A percentile compares a stretch with the other conserved stretches of the same genome.
phyloP scores from a whole-genome alignment of 176 grass and related monocot species.

The Hsuehochloa calcarea region DNA sequence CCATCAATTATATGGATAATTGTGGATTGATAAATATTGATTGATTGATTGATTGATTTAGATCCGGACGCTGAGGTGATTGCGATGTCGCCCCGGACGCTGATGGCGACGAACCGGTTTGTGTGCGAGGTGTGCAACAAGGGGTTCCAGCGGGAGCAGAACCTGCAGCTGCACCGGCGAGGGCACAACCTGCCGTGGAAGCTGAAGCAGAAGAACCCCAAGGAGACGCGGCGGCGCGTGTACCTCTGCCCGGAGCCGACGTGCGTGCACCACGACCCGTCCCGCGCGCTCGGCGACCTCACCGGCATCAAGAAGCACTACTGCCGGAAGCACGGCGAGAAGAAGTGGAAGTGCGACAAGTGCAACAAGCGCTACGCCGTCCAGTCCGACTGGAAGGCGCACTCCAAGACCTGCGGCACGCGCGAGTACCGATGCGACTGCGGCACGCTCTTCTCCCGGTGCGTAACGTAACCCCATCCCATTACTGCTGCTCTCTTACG shows the following conservation, averaged over 20 bases:
- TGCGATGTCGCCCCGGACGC: slow-evolving; percentile 75
- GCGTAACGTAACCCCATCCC: neutral
- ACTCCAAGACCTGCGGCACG: slow-evolving; percentile 86
- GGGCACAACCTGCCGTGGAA: slow-evolving; percentile 99
- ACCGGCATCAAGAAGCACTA: slow-evolving; percentile 94
- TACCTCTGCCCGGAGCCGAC: slow-evolving; percentile 88
- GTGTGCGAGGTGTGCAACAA: slow-evolving; percentile 99
- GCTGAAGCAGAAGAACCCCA: slow-evolving; percentile 86
- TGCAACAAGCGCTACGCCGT: slow-evolving; percentile 91
- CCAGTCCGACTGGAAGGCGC: slow-evolving; percentile 93
- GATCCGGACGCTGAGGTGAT: slow-evolving; percentile 96
- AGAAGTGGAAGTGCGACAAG: slow-evolving; percentile 99
- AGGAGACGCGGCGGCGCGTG: slow-evolving; percentile 61
- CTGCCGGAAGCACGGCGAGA: slow-evolving; percentile 95
- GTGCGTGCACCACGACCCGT: slow-evolving; percentile 86
- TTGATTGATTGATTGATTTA: neutral
- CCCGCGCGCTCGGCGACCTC: slow-evolving; percentile 75
- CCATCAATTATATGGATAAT: neutral
- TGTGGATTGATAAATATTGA: neutral
- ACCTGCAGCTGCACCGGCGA: slow-evolving; percentile 97
- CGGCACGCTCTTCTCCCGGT: slow-evolving; percentile 88
- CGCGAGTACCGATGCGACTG: slow-evolving; percentile 89
- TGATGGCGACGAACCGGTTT: slow-evolving; percentile 95
- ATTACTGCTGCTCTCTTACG: neutral
- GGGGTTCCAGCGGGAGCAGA: slow-evolving; percentile 95